Evolutionary conservation across 495 filamentous ascomycete species (phyloP), one percentile per base, ranked within the genome.

Genomic region (Chaetomium fimeti): DNA sequence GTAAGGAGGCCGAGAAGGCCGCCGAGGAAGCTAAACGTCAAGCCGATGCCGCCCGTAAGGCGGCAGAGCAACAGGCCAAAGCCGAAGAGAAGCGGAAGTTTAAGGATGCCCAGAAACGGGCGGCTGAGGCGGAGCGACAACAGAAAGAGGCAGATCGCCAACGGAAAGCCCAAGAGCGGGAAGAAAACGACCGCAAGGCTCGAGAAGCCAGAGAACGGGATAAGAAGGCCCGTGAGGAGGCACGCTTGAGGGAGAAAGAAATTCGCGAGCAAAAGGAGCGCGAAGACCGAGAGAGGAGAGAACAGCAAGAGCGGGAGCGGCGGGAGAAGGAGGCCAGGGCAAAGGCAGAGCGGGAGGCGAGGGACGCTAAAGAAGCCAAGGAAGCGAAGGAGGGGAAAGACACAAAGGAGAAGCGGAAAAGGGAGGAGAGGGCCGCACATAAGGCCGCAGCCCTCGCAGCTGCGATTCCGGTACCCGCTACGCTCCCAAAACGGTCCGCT

Each of bases 81-180:
- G 87, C 88, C 36, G 94, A 97, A 73, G 94, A 96, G 74, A 93
- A 91, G 72, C 84, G 90, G 25, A 94, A 89, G 82, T 93, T 93
- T 78, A 90, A 88, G 66, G 94, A 98, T 69, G 89, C 90, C n/a
- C 91, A 95, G 74, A 91, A 88, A 68, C 95, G 90, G 76, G 90
- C 89, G 29, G 89, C 90, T 69, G 91, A 96, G 62, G 93, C 96
- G 69, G 94, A 96, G 68, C 87, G 89, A 29, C 79, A 69, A 61
- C 84, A 83, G 43, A 87, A 86, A 93, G 72, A 89, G 47, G 71
- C 69, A 2, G 72, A 75, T 59, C 72, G 88, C 70, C 86, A 89
- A 67, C 85, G 87, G 66, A 87, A 89, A 49, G 77, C 88, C 32
- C 89, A 89, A 60, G 93, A 97, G 72, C 89, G 91, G 66, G 86